These are phyloP conservation scores for Sporothrix mexicana DNA, from an alignment of 2,329 filamentous ascomycete species.

Conservation along the genomic window DNA sequence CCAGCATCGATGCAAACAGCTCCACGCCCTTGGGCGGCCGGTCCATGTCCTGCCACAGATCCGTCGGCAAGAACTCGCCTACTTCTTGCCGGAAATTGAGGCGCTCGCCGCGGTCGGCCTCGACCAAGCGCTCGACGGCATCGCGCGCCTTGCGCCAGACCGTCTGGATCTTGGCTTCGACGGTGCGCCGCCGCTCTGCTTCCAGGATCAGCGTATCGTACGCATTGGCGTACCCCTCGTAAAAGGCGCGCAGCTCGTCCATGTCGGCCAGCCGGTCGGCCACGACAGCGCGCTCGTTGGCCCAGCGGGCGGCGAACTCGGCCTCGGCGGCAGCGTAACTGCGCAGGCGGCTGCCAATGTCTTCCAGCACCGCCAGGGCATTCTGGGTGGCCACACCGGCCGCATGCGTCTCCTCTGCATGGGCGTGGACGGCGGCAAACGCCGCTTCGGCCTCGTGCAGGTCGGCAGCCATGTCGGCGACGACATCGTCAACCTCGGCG, in stretches of 20 bases:
- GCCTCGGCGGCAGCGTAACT: slow-evolving; percentile 68
- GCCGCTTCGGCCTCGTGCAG: slow-evolving; percentile 78
- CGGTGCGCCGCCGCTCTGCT: slow-evolving; percentile 73
- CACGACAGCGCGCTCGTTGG: slow-evolving; percentile 74
- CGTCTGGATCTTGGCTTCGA: slow-evolving; percentile 74
- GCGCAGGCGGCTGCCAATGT: slow-evolving; percentile 69
- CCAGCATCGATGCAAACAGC: slow-evolving; percentile 41
- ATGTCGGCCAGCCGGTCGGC: slow-evolving; percentile 74
- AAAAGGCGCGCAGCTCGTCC: slow-evolving; percentile 77
- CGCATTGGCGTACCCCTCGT: slow-evolving; percentile 82
- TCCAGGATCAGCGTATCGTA: slow-evolving; percentile 88
- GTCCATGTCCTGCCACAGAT: slow-evolving; percentile 82
- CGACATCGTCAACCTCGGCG: slow-evolving; percentile 68
- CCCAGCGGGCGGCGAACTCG: slow-evolving; percentile 72
- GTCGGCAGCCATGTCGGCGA: slow-evolving; percentile 74
- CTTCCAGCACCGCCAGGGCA: slow-evolving; percentile 70
- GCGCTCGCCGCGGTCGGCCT: slow-evolving; percentile 73
- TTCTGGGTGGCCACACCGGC: slow-evolving; percentile 64
- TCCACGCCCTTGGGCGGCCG: slow-evolving; percentile 61
- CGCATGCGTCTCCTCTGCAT: slow-evolving; percentile 62
- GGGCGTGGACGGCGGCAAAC: slow-evolving; percentile 66
- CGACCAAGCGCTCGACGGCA: slow-evolving; percentile 75
- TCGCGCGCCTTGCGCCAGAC: slow-evolving; percentile 80
- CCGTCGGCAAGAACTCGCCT: slow-evolving; percentile 83
- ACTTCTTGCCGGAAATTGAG: slow-evolving; percentile 81